Evolutionary conservation across 1,284 basidiomycete genomes (phyloP).

Genomic region (Apiotrichum domesticum): DNA sequence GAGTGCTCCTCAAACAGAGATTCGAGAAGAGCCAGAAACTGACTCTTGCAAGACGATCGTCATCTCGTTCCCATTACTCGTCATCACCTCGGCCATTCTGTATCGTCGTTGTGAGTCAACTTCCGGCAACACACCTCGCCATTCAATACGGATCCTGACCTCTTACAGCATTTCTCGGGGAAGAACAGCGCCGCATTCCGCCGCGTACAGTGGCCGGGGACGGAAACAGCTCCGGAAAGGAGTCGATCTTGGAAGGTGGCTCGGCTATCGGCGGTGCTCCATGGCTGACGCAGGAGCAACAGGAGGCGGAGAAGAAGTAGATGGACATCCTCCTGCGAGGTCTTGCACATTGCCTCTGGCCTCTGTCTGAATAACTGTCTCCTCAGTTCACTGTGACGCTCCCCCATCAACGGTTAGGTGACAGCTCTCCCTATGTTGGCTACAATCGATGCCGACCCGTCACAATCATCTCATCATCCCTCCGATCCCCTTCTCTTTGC

Average conservation of each 20-base stretch:
- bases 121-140: too few relatives aligned
- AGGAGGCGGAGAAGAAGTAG: conserved; percentile 9
- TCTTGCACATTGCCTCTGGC: too few relatives aligned
- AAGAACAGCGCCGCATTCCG: conserved; percentile 39
- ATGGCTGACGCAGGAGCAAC: conserved; percentile 21
- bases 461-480: too few relatives aligned
- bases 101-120: conserved; percentile 37
- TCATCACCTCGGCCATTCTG: conserved; percentile 41
- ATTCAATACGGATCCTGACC: not conserved
- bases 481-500: too few relatives aligned
- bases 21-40: not conserved
- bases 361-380: too few relatives aligned
- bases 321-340: not conserved
- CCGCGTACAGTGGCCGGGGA: not conserved
- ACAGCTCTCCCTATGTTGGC: too few relatives aligned
- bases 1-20: not conserved
- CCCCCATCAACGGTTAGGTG: too few relatives aligned
- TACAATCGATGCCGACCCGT: too few relatives aligned
- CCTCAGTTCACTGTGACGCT: too few relatives aligned
- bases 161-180: conserved; percentile 32
- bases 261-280: conserved; percentile 27
- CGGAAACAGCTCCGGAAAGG: not conserved
- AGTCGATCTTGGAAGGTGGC: conserved; percentile 5
- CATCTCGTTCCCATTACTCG: conserved; percentile 41
- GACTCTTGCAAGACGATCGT: conserved; percentile 34